Evolutionary conservation across 306 rosid species (phyloP).

Genomic region (Begonia fuchsioides): DNA sequence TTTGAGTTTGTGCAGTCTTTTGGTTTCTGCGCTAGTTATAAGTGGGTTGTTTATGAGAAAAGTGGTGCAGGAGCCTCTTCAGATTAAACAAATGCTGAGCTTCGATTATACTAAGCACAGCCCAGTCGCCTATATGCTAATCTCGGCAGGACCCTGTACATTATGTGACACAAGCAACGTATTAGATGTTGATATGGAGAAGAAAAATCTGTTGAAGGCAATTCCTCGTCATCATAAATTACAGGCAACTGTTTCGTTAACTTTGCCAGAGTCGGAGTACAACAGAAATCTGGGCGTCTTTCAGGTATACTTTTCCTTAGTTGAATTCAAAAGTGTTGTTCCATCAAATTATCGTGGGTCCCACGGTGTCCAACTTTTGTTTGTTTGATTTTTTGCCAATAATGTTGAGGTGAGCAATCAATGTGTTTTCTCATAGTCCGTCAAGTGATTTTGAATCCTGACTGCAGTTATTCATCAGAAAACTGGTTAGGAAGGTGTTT

Average conservation of each 20-base stretch:
- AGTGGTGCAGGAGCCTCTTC: constrained; percentile 45
- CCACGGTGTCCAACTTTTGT: too few relatives aligned
- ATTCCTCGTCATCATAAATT: constrained; percentile 38
- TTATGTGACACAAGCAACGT: constrained; percentile 20
- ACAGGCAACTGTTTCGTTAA: constrained; percentile 26
- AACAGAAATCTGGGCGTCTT: constrained; percentile 74
- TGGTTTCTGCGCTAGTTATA: constrained; percentile 34
- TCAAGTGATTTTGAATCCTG: background rate
- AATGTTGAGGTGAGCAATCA: background rate
- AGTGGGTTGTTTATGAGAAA: constrained; percentile 36
- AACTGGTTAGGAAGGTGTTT: too few relatives aligned
- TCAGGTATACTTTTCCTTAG: constrained; percentile 41
- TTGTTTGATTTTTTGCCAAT: too few relatives aligned
- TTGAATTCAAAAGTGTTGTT: background rate
- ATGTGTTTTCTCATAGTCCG: background rate
- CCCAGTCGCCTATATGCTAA: constrained; percentile 57
- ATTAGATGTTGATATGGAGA: constrained; percentile 10
- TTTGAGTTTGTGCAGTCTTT: constrained; percentile 26
- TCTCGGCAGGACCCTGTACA: constrained; percentile 26
- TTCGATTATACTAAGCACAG: constrained; percentile 53
- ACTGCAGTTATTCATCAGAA: background rate
- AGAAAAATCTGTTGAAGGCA: constrained; percentile 17
- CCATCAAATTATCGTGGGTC: too few relatives aligned
- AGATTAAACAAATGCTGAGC: constrained; percentile 40
- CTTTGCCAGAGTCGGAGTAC: constrained; percentile 64